These are phyloP conservation scores for Phytopythium ostracodes DNA, from an alignment of 352 stramenopile species.

Conservation along the genomic window DNA sequence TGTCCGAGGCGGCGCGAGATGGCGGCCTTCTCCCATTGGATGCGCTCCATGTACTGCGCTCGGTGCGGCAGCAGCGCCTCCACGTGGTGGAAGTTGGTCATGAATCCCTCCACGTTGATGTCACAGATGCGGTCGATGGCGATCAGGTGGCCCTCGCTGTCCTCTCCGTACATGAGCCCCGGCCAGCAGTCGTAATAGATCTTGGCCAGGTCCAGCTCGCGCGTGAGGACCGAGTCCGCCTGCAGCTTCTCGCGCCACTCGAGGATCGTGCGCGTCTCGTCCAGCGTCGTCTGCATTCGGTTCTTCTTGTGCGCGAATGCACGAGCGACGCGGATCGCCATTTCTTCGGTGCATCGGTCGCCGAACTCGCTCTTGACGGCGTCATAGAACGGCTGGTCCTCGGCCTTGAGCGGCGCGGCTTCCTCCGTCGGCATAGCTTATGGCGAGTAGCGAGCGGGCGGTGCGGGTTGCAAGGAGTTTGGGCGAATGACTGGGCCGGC, in stretches of 20 bases:
- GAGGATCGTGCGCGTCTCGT: slow-evolving; percentile 61
- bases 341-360: slow-evolving; percentile 53
- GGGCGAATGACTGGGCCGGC: background rate
- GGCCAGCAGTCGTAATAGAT: slow-evolving; percentile 70
- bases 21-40: slow-evolving; percentile 74
- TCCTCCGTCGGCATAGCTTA: slow-evolving; percentile 39
- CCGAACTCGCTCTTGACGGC: slow-evolving; percentile 48
- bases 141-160: slow-evolving; percentile 68
- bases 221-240: slow-evolving; percentile 45
- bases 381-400: slow-evolving; percentile 59
- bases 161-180: slow-evolving; percentile 60
- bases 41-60: slow-evolving; percentile 74
- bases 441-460: background rate
- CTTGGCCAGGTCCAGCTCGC: slow-evolving; percentile 50
- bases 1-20: slow-evolving; percentile 54
- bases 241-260: slow-evolving; percentile 42
- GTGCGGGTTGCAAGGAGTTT: background rate
- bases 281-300: slow-evolving; percentile 55
- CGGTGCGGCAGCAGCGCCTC: slow-evolving; percentile 61
- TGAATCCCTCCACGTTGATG: slow-evolving; percentile 58
- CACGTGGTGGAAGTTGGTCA: slow-evolving; percentile 49
- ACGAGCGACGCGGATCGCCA: slow-evolving; percentile 53
- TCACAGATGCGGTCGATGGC: slow-evolving; percentile 61
- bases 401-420: slow-evolving; percentile 31
- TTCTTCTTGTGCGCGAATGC: slow-evolving; percentile 63